Percentiles rank a stretch among this genome's conserved stretches.
Conservation (phyloP, 768 basidiomycete genomes). For the Dioszegia hungarica region DNA sequence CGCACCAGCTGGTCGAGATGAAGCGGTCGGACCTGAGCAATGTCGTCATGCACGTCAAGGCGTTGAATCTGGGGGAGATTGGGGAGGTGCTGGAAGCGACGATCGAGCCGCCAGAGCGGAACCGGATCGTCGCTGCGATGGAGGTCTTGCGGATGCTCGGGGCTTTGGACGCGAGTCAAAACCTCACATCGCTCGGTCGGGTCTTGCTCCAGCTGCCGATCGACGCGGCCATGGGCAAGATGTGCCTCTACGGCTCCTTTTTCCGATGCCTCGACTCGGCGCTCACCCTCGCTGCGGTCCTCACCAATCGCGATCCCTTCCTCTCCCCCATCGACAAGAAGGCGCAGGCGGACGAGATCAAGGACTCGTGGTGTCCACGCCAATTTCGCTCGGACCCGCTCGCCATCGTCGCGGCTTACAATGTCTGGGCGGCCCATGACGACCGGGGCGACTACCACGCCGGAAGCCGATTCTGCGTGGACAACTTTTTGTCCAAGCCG, state of each 20-base stretch:
- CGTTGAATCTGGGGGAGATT: conserved; percentile 78
- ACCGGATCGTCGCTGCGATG: conserved; percentile 74
- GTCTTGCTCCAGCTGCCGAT: conserved; percentile 85
- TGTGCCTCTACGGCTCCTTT: conserved; percentile 84
- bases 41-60: conserved; percentile 95
- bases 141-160: conserved; percentile 76
- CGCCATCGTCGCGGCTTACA: conserved; percentile 72
- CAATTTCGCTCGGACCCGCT: conserved; percentile 75
- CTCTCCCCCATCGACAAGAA: conserved; percentile 73
- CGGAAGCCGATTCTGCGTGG: conserved; percentile 69
- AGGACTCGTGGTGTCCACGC: conserved; percentile 70
- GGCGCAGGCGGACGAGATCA: conserved; percentile 63
- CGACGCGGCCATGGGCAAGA: conserved; percentile 80
- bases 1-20: conserved; percentile 93
- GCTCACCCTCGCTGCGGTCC: conserved; percentile 81
- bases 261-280: conserved; percentile 78
- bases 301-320: conserved; percentile 88
- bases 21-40: conserved; percentile 82
- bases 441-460: conserved; percentile 59
- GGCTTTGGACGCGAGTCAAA: conserved; percentile 68
- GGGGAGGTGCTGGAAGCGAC: conserved; percentile 78
- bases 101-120: conserved; percentile 80
- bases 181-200: conserved; percentile 78
- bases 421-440: conserved; percentile 72
- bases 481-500: conserved; percentile 86